phyloP scores from a whole-genome alignment of 768 basidiomycete species.

The Suillus decipiens region DNA sequence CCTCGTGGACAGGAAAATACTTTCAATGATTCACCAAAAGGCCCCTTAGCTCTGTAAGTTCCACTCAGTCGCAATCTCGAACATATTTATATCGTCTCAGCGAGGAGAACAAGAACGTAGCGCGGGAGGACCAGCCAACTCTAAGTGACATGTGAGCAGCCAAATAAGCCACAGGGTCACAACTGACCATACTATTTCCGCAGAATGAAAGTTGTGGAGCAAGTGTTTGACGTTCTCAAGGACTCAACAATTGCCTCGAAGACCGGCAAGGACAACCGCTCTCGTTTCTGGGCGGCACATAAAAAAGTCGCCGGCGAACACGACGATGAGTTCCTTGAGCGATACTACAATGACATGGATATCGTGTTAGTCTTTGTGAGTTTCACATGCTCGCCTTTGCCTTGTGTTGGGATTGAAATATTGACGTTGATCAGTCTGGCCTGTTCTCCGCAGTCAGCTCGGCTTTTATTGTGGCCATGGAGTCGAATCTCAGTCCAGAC shows the following conservation, averaged over 20 bases:
- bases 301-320: constrained; percentile 16
- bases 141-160: background rate
- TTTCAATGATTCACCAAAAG: background rate
- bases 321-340: constrained; percentile 20
- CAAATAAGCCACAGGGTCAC: background rate
- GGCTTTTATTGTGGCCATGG: constrained; percentile 14
- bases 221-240: background rate
- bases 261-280: background rate
- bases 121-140: background rate
- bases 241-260: background rate
- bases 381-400: background rate
- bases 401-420: background rate
- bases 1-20: background rate
- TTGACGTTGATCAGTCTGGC: constrained; percentile 11
- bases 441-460: constrained; percentile 18
- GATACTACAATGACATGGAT: constrained; percentile 20
- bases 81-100: background rate
- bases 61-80: background rate
- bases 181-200: background rate
- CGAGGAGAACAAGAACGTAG: background rate
- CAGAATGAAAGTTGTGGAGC: background rate
- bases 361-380: constrained; percentile 25
- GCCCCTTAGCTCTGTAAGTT: background rate
- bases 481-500: constrained; percentile 13
- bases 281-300: constrained; percentile 17